A percentile compares a stretch with the other conserved stretches of the same genome.
Evolutionary conservation across 257 asterid species (phyloP).

Genomic region (Przewalskia tangutica): DNA sequence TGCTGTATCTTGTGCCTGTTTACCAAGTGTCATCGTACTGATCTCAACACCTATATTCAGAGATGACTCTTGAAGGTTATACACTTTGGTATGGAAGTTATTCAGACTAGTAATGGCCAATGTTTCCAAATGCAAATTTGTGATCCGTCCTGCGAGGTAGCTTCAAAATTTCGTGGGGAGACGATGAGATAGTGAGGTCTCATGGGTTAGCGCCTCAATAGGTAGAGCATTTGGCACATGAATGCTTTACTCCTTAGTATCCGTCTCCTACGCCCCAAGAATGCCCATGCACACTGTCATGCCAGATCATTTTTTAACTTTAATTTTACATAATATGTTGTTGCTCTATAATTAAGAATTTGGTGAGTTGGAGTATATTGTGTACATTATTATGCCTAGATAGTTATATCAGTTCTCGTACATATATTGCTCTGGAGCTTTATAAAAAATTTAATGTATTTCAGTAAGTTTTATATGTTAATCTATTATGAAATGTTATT

Average conservation of each 20-base stretch:
- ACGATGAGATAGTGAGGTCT: not conserved
- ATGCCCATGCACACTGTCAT: not conserved
- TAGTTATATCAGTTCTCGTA: not conserved
- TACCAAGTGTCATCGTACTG: not conserved
- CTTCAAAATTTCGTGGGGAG: not conserved
- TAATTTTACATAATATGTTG: not conserved
- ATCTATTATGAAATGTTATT: not conserved
- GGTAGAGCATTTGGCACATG: not conserved
- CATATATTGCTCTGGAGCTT: not conserved
- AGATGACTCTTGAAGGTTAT: not conserved
- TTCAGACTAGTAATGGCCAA: not conserved
- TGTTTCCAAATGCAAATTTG: not conserved
- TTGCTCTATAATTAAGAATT: not conserved
- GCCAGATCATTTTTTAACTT: not conserved
- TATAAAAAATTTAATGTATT: not conserved
- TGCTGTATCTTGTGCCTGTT: not conserved
- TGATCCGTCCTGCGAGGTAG: not conserved
- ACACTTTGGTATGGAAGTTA: not conserved
- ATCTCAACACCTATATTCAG: not conserved
- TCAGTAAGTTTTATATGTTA: not conserved
- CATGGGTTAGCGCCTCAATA: not conserved
- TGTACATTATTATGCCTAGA: not conserved
- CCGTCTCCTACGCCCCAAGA: not conserved
- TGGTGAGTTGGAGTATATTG: not conserved
- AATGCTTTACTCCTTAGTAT: not conserved